Evolutionary conservation across 139 green algal species (phyloP), one percentile per base, ranked within the genome.

Genomic region (Choricystis sp.): DNA sequence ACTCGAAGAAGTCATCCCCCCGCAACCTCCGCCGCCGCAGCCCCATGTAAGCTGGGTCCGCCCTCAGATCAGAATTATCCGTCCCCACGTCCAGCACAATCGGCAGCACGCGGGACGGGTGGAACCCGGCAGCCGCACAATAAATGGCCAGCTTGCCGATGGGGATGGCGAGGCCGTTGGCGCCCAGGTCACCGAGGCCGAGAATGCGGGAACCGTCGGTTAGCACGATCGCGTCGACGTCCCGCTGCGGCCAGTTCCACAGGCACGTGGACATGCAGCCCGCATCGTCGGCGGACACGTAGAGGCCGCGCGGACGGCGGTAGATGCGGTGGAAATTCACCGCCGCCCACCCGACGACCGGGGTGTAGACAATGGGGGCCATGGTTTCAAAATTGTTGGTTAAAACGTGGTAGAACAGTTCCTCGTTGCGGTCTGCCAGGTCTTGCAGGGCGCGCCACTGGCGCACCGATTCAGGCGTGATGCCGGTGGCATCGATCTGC

Each of bases 91-190:
- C 90, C 20, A 97, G 74, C 3, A 91, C 75, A 28, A 85, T 76
- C 1, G 91, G 91, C 65, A 97, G 73, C 28, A 97, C 84, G 26
- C 81, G 73, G n/a, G 55, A 60, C 4, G 89, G 87, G 64, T 87
- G 68, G 78, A 97, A 94, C 23, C 89, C 89, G 25, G 83, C 91
- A 5, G 85, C 89, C 4, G 80, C 89, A 31, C 88, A 85, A 72
- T 98, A 97, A 28, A 97, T 68, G 63, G 96, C 90, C 59, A 98
- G 78, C 81, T 98, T 97, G 29, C 90, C 82, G 26, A 93, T 77
- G 4, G 76, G 68, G 59, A 94, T 91, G 56, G 74, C 84, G 26
- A 94, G 72, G 25, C 86, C 86, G 40, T 89, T 82, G 26, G 84
- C 29, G 58, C 82, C 83, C 66, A 96, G 70, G 83, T 97, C 59